Base-by-base conservation (phyloP, 1,139 yeast genomes). In the Yamadazyma taylorii region DNA sequence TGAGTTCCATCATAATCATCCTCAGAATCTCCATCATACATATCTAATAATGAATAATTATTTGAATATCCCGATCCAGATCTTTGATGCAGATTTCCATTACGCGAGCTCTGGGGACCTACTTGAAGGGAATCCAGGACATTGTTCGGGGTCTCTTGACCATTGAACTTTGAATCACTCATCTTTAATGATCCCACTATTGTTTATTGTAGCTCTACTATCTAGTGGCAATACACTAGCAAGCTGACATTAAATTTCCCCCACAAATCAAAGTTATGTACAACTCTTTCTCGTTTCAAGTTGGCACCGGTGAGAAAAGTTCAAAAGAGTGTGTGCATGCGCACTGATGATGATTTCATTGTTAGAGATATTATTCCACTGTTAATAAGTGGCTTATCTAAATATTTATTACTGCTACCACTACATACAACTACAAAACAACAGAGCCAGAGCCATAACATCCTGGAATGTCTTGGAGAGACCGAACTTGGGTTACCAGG, bases 401-500 rank as follows among this genome's bases (percentile, higher is more conserved):
- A n/a, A n/a, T n/a, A n/a, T n/a, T n/a, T n/a, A n/a, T n/a, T n/a
- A n/a, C n/a, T n/a, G n/a, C n/a, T n/a, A n/a, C n/a, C n/a, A n/a
- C n/a, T n/a, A n/a, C n/a, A n/a, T n/a, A n/a, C n/a, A n/a, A n/a
- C n/a, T n/a, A n/a, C n/a, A n/a, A n/a, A n/a, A n/a, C n/a, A n/a
- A n/a, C n/a, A n/a, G n/a, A n/a, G n/a, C n/a, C n/a, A n/a, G n/a
- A n/a, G n/a, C 8, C 21, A 19, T 19, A 19, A 19, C 10, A 7
- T 11, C 26, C 5, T 14, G 9, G 14, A 12, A 69, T 69, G 74
- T 66, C 67, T 40, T 69, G 75, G 75, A 57, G 68, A 39, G 51
- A 56, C 36, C 40, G 55, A 3, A 50, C 60, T 47, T 55, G 59
- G 58, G 43, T 42, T n/a, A 46, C 47, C 12, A 45, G 47, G 24